These are phyloP conservation scores for Diaporthe helianthi DNA, from an alignment of 2,329 filamentous ascomycete species.

Conservation along the genomic window DNA sequence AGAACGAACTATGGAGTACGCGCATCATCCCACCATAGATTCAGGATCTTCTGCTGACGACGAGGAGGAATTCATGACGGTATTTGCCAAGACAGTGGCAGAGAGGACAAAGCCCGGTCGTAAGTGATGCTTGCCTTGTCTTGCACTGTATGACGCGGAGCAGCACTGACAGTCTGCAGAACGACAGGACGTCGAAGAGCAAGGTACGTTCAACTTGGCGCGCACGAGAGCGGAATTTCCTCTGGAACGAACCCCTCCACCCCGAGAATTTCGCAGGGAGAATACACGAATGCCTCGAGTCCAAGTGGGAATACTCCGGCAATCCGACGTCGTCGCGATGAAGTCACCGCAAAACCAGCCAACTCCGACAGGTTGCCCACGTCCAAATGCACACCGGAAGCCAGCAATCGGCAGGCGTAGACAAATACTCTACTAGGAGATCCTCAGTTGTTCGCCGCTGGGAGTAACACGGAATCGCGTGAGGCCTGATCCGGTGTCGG, in stretches of 20 bases:
- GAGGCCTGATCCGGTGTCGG: background rate
- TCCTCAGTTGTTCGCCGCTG: background rate
- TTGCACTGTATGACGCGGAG: background rate
- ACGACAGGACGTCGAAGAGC: slow-evolving; percentile 82
- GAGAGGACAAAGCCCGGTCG: slow-evolving; percentile 67
- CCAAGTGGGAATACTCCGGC: background rate
- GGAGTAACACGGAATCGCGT: background rate
- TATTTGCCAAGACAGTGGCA: slow-evolving; percentile 87
- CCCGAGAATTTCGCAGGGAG: too few relatives aligned
- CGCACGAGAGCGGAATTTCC: background rate
- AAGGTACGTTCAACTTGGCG: slow-evolving; percentile 58
- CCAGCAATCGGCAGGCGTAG: background rate
- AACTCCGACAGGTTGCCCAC: background rate
- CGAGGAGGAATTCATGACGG: slow-evolving; percentile 72
- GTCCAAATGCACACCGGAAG: background rate
- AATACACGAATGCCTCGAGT: background rate
- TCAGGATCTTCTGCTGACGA: slow-evolving; percentile 50
- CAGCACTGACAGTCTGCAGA: slow-evolving; percentile 21
- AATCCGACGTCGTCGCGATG: background rate
- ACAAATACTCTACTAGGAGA: background rate
- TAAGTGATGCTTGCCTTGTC: slow-evolving; percentile 13
- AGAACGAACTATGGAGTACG: slow-evolving; percentile 62
- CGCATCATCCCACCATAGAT: slow-evolving; percentile 35
- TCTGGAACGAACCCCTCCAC: background rate
- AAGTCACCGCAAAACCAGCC: background rate